A percentile compares a stretch with the other conserved stretches of the same genome.
Conservation (phyloP, 1,284 basidiomycete species). For the Rhodotorula sp. region DNA sequence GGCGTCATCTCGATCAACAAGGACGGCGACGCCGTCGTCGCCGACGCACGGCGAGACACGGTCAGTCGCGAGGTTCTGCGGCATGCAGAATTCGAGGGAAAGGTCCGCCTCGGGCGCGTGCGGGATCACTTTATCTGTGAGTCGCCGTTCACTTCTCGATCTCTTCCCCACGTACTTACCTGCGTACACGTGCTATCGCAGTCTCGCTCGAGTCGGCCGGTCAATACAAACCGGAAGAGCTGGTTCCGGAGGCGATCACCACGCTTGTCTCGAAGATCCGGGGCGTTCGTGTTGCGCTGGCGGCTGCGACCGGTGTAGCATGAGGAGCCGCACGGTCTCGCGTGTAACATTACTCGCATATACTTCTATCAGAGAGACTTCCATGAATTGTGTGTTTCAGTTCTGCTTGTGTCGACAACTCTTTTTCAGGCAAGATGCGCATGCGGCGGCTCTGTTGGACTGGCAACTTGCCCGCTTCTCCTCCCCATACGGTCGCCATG, state of each 20-base stretch:
- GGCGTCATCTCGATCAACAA: constrained; percentile 79
- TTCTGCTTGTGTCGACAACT: background rate
- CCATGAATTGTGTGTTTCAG: no score
- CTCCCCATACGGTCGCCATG: background rate
- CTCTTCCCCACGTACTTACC: background rate
- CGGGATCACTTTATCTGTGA: constrained; percentile 92
- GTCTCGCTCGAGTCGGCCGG: constrained; percentile 76
- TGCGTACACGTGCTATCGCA: no score
- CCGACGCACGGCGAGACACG: constrained; percentile 71
- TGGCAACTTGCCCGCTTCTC: background rate
- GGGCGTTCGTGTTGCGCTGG: constrained; percentile 4
- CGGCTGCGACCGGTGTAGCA: background rate
- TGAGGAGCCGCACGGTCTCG: background rate
- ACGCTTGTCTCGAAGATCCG: constrained; percentile 79
- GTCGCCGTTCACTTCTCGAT: constrained; percentile 25
- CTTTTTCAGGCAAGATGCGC: background rate
- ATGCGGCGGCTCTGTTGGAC: no score
- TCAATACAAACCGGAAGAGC: constrained; percentile 75
- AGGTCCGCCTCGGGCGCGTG: constrained; percentile 78
- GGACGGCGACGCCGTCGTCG: constrained; percentile 60
- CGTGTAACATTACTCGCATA: background rate
- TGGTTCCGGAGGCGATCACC: constrained; percentile 78
- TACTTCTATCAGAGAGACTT: background rate
- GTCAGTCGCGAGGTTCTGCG: constrained; percentile 90
- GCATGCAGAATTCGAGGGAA: constrained; percentile 84